Evolutionary conservation across 75 land plant species (phyloP).

Genomic region (Pinus tabuliformis): DNA sequence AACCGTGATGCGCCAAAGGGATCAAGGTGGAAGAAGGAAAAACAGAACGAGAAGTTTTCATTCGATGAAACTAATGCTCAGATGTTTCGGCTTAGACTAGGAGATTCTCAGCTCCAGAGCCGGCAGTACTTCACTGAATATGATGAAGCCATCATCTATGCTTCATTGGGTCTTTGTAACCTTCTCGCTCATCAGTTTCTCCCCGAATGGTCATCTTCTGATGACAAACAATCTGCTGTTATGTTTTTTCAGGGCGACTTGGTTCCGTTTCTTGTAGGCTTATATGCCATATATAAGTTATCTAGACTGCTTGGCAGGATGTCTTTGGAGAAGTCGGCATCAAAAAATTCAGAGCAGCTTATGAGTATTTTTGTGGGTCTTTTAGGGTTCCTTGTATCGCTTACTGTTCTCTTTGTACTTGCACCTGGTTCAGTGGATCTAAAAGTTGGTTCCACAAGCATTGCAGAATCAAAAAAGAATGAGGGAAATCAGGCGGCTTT

Average conservation of each 20-base stretch:
- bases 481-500: constrained; percentile 18
- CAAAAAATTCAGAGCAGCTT: constrained; percentile 45
- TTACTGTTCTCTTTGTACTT: constrained; percentile 16
- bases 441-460: neutral
- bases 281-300: constrained; percentile 25
- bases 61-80: constrained; percentile 78
- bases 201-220: neutral
- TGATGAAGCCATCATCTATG: constrained; percentile 24
- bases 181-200: constrained; percentile 28
- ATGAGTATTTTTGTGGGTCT: constrained; percentile 36
- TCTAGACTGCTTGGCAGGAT: constrained; percentile 22
- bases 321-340: constrained; percentile 51
- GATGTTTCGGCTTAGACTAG: constrained; percentile 62
- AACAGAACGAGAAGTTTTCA: constrained; percentile 28
- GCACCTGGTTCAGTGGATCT: constrained; percentile 21
- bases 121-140: constrained; percentile 45
- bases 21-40: constrained; percentile 17
- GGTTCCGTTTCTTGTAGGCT: constrained; percentile 35
- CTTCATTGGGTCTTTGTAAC: constrained; percentile 24
- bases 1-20: neutral
- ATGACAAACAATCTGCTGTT: neutral
- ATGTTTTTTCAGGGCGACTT: constrained; percentile 20
- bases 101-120: constrained; percentile 38
- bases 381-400: constrained; percentile 44
- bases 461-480: neutral